Evolutionary conservation across 257 asterid genomes (phyloP), one percentile per base, ranked within the genome.

Genomic region (Gentiana macrophylla): DNA sequence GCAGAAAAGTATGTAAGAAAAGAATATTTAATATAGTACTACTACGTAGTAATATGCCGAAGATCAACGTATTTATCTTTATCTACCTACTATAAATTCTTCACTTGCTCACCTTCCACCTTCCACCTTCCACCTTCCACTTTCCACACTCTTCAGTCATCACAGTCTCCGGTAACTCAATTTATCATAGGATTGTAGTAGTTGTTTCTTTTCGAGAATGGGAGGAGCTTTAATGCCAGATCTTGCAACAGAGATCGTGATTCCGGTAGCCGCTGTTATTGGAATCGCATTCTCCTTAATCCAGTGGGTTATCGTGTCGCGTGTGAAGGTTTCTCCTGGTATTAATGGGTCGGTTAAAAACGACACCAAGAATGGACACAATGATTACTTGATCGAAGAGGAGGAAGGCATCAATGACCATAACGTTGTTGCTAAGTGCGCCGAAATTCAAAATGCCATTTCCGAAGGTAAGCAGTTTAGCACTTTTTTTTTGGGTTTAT

Each of bases 361-460:
- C 59, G 77, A 68, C 46, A 74, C 72, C 34, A 85, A 78, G 62
- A 83, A 89, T 67, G 95, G 81, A 13, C 81, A 72, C 70, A 54
- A 50, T 32, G 94, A 83, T n/a, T 71, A 45, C 69, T 65, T 89
- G 80, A 89, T 89, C 63, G 97, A 89, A 67, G 97, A 89, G 63
- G 97, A 89, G 77, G 97, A 89, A 33, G 97, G 95, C 8, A 52
- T 83, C 37, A 70, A 69, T 59, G 97, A 79, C 55, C 86, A 77
- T 4, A 68, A 63, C 77, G 92, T 83, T 50, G 87, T 89, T 47
- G 85, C 3, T 12, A 85, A 79, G 86, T 86, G 95, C 59, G 91
- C 97, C 59, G 95, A 85, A 60, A 85, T 85, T 72, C 95, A 89
- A 67, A 79, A 6, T 63, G 97, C 97, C 46, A 85, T 83, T 52